Evolutionary conservation across 2,329 filamentous ascomycete genomes (phyloP), one percentile per base, ranked within the genome.

Genomic region (Cordyceps javanica): DNA sequence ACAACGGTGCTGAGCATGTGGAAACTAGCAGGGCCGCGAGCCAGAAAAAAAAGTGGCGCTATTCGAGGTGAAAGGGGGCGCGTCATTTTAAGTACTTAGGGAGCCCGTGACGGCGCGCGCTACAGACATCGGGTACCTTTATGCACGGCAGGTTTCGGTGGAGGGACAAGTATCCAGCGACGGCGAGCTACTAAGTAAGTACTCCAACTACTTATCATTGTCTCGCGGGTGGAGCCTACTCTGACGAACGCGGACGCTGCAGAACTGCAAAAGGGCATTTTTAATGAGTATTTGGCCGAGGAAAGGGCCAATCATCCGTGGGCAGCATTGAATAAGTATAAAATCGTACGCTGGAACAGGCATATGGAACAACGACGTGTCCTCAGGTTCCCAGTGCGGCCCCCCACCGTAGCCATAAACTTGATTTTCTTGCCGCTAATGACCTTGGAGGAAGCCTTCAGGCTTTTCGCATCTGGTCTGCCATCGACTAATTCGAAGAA

Each of bases 11-110:
- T 55, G 52, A 55, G 32, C 52, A 21, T 45, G 41, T 45, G 52
- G 52, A 30, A 38, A 38, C 23, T 42, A 46, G 41, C 42, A 46
- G 41, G 41, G 41, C 50, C 19, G 36, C 52, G 52, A 55, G 52
- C 52, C 39, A 54, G 52, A 46, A 46, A 38, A 54, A 55, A 55
- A 46, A 55, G 52, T 55, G 52, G 52, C 23, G 16, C 52, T 46
- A 34, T 53, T 26, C 19, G 52, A 55, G 52, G 52, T 55, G 46
- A 38, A 55, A 55, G 52, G 52, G 52, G 52, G 42, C 52, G 52
- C 52, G 52, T 55, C 52, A 38, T 45, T 55, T 55, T 23, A 21
- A 46, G 41, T 55, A n/a, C n/a, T n/a, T n/a, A 42, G 30, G 23
- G 50, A 52, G 13, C 3, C 28, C 9, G n/a, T 32, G 25, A 30